phyloP scores from a whole-genome alignment of 2,329 filamentous ascomycete species.

The Hortaea werneckii region DNA sequence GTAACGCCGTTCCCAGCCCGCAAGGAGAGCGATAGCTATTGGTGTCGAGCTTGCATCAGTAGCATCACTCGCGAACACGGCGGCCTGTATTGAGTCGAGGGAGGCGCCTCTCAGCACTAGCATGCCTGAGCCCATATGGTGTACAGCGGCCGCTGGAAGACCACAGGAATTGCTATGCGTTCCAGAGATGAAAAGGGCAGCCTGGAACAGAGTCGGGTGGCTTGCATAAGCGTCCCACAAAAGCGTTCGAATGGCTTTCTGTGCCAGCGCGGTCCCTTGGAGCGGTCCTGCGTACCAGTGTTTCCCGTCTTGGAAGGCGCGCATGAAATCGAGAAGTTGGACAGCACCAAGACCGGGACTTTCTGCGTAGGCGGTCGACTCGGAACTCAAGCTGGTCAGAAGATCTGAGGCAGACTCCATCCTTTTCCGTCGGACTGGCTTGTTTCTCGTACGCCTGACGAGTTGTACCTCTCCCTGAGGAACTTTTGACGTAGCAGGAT shows the following conservation, averaged over 20 bases:
- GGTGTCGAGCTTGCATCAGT: slow-evolving; percentile 9
- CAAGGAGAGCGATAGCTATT: slow-evolving; percentile 14
- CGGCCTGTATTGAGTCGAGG: slow-evolving; percentile 10
- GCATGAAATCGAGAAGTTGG: slow-evolving; percentile 3
- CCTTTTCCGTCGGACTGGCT: background rate
- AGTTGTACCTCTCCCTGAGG: background rate
- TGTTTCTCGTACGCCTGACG: background rate
- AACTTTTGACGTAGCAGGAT: background rate
- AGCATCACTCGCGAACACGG: slow-evolving; percentile 4
- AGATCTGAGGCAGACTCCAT: background rate
- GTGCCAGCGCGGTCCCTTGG: slow-evolving; percentile 8
- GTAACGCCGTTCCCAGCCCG: slow-evolving; percentile 17
- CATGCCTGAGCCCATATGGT: slow-evolving; percentile 11
- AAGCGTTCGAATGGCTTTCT: slow-evolving; percentile 9
- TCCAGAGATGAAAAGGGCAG: slow-evolving; percentile 13
- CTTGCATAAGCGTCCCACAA: slow-evolving; percentile 11
- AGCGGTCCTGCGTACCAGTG: slow-evolving; percentile 6
- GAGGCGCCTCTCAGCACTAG: slow-evolving; percentile 13
- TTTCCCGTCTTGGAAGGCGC: background rate
- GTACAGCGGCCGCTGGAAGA: slow-evolving; percentile 6
- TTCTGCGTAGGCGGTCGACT: background rate
- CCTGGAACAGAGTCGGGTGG: slow-evolving; percentile 12
- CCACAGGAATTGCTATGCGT: slow-evolving; percentile 15
- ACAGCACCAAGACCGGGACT: background rate
- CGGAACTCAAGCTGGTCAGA: background rate